Conservation (phyloP, 2,329 filamentous ascomycete species). For the Stromatinia cepivora region DNA sequence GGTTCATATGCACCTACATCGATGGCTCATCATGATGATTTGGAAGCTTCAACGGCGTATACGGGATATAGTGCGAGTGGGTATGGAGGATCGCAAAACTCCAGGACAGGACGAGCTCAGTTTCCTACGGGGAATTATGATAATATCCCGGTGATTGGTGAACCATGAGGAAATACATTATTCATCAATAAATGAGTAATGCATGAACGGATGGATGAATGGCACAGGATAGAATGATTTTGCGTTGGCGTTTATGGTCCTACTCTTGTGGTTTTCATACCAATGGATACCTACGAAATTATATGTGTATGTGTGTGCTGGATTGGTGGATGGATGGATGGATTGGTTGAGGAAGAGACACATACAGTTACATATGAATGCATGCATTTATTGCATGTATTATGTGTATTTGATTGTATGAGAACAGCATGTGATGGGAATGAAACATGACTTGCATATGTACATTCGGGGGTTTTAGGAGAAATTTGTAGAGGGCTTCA, state of each 20-base stretch:
- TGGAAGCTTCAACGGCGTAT: conserved; percentile 39
- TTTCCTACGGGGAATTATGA: conserved; percentile 62
- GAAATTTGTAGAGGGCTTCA: neutral
- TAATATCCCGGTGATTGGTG: conserved; percentile 27
- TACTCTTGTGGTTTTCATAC: conserved; percentile 16
- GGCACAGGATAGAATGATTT: conserved; percentile 15
- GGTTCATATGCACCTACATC: conserved; percentile 34
- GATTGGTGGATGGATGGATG: conserved; percentile 2
- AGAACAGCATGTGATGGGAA: conserved; percentile 2
- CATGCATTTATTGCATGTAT: neutral
- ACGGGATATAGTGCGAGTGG: conserved; percentile 48
- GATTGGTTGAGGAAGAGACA: neutral
- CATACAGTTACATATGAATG: neutral
- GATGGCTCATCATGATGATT: conserved; percentile 45
- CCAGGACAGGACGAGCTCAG: conserved; percentile 39
- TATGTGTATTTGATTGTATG: neutral
- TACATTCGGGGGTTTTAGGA: conserved; percentile 20
- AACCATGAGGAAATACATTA: neutral
- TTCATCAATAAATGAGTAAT: neutral
- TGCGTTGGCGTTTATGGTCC: conserved; percentile 13
- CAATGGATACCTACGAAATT: conserved; percentile 1
- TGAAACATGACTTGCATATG: conserved; percentile 7
- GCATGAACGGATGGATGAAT: conserved; percentile 3
- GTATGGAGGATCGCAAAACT: conserved; percentile 19
- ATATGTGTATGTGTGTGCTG: neutral